Base-by-base conservation (phyloP, 1,284 basidiomycete genomes). In the Moesziomyces parantarcticus region DNA sequence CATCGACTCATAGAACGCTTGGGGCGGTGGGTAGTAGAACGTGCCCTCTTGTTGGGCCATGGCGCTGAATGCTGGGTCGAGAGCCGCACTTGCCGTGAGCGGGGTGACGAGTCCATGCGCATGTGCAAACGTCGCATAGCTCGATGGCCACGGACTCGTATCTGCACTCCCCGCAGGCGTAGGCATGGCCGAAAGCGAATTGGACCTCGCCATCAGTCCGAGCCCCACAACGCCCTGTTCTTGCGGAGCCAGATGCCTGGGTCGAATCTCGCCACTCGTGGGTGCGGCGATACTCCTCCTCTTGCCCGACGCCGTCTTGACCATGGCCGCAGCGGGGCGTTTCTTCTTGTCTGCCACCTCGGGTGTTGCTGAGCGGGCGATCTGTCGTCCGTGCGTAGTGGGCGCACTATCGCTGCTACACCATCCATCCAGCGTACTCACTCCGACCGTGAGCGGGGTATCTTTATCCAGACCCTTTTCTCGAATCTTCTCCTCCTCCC, bases 401-500 rank as follows among this genome's bases (percentile, higher is more conserved):
- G 50, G 49, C 3, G 36, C 57, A 21, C 42, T 55, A 1, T 42
- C 58, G 23, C 50, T 49, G 5, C 45, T 60, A 46, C 60, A 68
- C 80, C 80, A 82, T 1, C 80, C 80, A 7, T 79, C 74, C 29
- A 78, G 45, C 1, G 72, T 78, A 9, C 76, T 75, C 23, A 82
- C 79, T 14, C 50, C 60, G 1, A 82, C 75, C 14, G 59, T 79
- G n/a, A 81, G 60, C 41, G 71, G 68, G 11, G 60, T 72, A 41
- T 76, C 58, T 3, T 26, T 45, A 22, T 66, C 76, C 5, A 43
- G 40, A 6, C 65, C 60, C 22, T 50, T 58, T 36, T 78, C 77
- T 18, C 79, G 58, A 13, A 82, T 56, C 50, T 67, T 68, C 53
- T 81, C 80, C 53, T 81, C 80, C 54, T 81, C 80, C 54, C 86